Base-by-base conservation (phyloP, 768 basidiomycete species). In the Amanita polypyramis region DNA sequence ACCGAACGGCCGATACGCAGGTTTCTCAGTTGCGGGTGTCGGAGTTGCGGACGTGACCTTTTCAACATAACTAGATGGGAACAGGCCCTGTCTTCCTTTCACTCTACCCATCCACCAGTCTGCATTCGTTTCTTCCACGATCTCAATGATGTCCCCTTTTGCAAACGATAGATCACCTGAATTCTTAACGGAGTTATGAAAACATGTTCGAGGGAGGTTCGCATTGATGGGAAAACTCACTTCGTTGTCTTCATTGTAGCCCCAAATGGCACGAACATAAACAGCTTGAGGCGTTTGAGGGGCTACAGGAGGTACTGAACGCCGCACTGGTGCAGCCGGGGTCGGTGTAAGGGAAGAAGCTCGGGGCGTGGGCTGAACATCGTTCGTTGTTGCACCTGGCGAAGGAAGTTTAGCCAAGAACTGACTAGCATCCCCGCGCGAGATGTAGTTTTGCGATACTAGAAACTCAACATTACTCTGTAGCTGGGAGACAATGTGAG, bases 21-120 rank as follows among this genome's bases (percentile, higher is more conserved):
- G 53, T 47, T 61, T 63, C 32, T 60, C 54, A 15, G 60, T 50
- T 25, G 55, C 58, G 21, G 61, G 50, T 2, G 58, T 56, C n/a
- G 60, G 52, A 30, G 61, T 54, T 15, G 63, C 53, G 29, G 65
- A 48, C 43, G 65, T 53, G 45, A 70, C 55, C 56, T 75, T 80
- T 65, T 87, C 79, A 34, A 88, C 84, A 46, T 87, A 76, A 53
- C 76, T 77, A 10, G 82, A 74, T 0, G 90, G 91, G 70, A 93
- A 88, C 32, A 92, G 71, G 3, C 82, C 90, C 47, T 81, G 74
- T 50, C 66, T 72, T 20, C 80, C 81, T 29, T 80, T 73, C 48
- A 73, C 56, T 51, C 63, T 70, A 21, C 91, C 90, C 6, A 74
- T 77, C 89, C 88, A 95, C 91, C 91, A 93, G 61, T 93, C 91